Base-by-base conservation (phyloP, 331 rosid genomes). In the Telfairia occidentalis region DNA sequence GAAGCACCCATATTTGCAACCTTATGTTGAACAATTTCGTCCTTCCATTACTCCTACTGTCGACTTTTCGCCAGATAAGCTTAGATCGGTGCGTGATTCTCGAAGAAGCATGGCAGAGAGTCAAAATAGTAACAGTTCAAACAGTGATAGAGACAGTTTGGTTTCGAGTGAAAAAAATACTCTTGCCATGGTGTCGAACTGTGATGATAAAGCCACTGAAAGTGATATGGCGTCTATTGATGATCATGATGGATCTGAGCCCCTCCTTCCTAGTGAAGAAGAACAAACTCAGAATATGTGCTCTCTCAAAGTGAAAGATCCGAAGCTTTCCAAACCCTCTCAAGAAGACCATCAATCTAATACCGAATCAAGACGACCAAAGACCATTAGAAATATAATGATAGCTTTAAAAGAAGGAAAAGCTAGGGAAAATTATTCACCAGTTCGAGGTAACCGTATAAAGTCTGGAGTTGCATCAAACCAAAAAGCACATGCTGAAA, bases 1-100 rank as follows among this genome's bases (percentile, higher is more conserved):
- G 82, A 95, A 90, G 86, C 97, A 95, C 67, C 97, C 99, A 15
- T 95, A 95, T 87, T 85, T 95, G 89, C 99, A 90, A 73, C 89
- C 97, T 74, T 95, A 84, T 60, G 92, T 95, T 29, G 92, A 89
- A 50, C 97, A 85, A 57, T 90, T 84, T 70, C 90, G 91, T 60
- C 93, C 90, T 60, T 87, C 92, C 65, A 87, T 95, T 59, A 78
- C 74, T 81, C 87, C 89, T 43, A 58, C 90, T 18, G 75, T 46
- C 34, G 37, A 81, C 29, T 80, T 78, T 82, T 85, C 92, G 58
- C 92, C 88, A 0, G 90, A 83, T 76, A 95, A 90, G 87, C 86
- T 87, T 46, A 57, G 86, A 63, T 71, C 87, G 60, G 77, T 78
- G 52, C 83, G 74, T 35, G 76, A 73, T 80, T 84, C 83, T 78